Evolutionary conservation across 2,329 filamentous ascomycete genomes (phyloP).

Genomic region (Penicillium aurantiogriseum): DNA sequence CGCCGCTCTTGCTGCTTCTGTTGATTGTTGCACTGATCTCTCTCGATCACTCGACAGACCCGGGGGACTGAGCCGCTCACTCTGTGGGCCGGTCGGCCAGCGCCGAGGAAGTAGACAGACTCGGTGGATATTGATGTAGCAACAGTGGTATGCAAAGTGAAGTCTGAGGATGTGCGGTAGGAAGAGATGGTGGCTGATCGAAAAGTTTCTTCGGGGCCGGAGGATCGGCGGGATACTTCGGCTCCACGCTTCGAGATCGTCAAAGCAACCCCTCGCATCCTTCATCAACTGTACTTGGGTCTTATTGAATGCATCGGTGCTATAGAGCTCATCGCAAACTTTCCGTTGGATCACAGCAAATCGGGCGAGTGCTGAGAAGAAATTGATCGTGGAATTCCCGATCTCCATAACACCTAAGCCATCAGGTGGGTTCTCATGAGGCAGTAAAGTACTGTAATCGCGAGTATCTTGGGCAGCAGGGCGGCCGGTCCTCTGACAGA

Average conservation of each 20-base stretch:
- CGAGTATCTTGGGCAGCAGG: conserved; percentile 18
- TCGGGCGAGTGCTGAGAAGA: conserved; percentile 15
- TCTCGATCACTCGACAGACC: neutral
- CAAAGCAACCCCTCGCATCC: conserved; percentile 11
- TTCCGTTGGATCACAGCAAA: conserved; percentile 17
- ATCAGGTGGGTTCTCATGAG: conserved; percentile 10
- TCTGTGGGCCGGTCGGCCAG: neutral
- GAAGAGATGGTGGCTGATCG: neutral
- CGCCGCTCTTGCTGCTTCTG: conserved; percentile 1
- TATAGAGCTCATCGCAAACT: conserved; percentile 14
- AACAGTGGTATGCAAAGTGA: conserved; percentile 18
- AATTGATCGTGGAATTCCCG: conserved; percentile 9
- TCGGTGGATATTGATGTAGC: conserved; percentile 19
- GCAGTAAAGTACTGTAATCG: conserved; percentile 18
- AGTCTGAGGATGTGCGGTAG: conserved; percentile 17
- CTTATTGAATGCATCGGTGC: neutral
- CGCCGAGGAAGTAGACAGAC: conserved; percentile 7
- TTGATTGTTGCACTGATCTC: neutral
- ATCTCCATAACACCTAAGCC: conserved; percentile 11
- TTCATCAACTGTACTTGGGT: neutral
- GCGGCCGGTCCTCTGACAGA: conserved; percentile 20
- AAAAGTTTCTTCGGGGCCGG: conserved; percentile 6
- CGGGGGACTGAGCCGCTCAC: neutral
- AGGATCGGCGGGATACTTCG: conserved; percentile 1
- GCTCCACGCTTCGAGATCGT: conserved; percentile 15